Evolutionary conservation across 306 rosid genomes (phyloP), one percentile per base, ranked within the genome.

Genomic region (Rubus idaeus): DNA sequence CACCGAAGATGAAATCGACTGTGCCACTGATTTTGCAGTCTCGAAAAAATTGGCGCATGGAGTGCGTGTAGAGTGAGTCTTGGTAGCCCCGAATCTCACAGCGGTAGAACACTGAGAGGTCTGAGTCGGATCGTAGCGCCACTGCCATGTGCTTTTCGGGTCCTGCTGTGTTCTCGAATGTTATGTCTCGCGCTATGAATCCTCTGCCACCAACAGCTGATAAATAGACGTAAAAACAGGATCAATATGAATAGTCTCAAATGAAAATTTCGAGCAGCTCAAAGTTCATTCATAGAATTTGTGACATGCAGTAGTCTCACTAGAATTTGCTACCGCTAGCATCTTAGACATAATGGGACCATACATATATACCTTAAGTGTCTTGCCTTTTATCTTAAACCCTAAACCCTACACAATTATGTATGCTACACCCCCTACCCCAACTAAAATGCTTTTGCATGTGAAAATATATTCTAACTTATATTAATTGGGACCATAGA

Each of bases 41-140:
- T 44, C 95, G 73, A 80, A 75, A 95, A 79, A 95, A 95, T 53
- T 95, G 99, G 11, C 99, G 96, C 99, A 90, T 92, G 8, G 97
- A 72, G 88, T 95, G 99, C 2, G 99, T 81, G 61, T 90, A 95
- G 8, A 95, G 86, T 18, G 90, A 87, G 84, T 95, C 99, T 80
- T 95, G 97, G 86, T 72, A 92, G 0, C 94, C 97, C 5, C 63
- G 80, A 8, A 92, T 79, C 10, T 84, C 85, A 14, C 96, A 90
- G 2, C 94, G 73, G 75, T 79, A 92, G 73, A 85, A 95, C 3
- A 88, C 99, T 0, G 97, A 87, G 2, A 95, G 90, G 73, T 95
- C 99, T 0, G 97, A 92, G 82, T 92, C 94, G 0, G 96, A 89
- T 82, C 99, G 83, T 0, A 95, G 90, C 4, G 99, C 97, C 55